These are phyloP conservation scores for Cladosporium sp. DNA, from an alignment of 2,329 filamentous ascomycete genomes.

Conservation along the genomic window DNA sequence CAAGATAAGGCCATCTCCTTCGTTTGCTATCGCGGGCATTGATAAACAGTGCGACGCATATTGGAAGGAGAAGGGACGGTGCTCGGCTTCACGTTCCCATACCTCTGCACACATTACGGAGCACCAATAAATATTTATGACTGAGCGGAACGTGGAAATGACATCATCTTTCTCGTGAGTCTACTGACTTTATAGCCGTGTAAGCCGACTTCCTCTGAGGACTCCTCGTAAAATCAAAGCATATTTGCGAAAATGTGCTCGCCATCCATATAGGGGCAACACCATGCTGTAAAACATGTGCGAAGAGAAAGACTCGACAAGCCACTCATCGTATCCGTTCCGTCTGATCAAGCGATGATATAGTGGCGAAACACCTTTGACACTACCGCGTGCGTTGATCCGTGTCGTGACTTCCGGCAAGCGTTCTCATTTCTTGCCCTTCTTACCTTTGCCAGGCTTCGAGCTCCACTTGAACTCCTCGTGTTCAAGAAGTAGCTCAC, in stretches of 20 bases:
- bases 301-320: not conserved
- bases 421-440: constrained; percentile 11
- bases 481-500: constrained; percentile 42
- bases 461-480: constrained; percentile 36
- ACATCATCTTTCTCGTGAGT: not conserved
- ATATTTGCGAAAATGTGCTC: not conserved
- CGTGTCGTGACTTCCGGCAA: not conserved
- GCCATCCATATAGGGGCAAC: not conserved
- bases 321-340: not conserved
- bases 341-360: not conserved
- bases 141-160: not conserved
- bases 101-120: not conserved
- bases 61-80: not conserved
- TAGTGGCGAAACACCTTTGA: not conserved
- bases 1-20: not conserved
- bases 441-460: not conserved
- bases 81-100: not conserved
- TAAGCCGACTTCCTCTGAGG: not conserved
- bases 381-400: not conserved
- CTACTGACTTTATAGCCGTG: not conserved
- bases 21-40: not conserved
- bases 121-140: not conserved
- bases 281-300: not conserved
- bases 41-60: not conserved
- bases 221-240: not conserved